phyloP scores from a whole-genome alignment of 305 asterid genomes.

The Fraxinus sp. region DNA sequence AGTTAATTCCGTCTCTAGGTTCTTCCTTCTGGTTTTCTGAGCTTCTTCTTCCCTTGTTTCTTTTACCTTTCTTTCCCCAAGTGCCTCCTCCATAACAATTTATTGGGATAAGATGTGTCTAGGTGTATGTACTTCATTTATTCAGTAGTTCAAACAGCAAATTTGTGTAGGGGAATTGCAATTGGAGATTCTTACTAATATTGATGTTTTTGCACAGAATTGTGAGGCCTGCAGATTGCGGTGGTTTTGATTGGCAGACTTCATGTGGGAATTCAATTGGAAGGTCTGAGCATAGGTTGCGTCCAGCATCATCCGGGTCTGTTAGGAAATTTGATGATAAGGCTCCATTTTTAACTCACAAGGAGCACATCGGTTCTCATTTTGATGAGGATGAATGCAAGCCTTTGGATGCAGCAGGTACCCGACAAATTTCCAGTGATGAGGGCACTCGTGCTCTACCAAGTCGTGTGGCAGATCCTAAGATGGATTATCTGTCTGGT shows the following conservation, averaged over 20 bases:
- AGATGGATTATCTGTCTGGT: conserved; percentile 40
- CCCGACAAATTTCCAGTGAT: conserved; percentile 69
- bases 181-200: background rate
- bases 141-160: background rate
- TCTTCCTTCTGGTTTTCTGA: too few species aligned
- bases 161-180: background rate
- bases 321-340: conserved; percentile 65
- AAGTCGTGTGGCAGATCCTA: conserved; percentile 40
- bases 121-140: background rate
- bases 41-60: too few species aligned
- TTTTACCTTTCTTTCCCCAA: too few species aligned
- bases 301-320: conserved; percentile 84
- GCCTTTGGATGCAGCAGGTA: conserved; percentile 83
- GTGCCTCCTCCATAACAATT: too few species aligned
- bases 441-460: conserved; percentile 52
- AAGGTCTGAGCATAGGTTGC: conserved; percentile 53
- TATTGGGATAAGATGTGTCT: background rate
- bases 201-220: conserved; percentile 28
- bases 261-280: conserved; percentile 36
- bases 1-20: too few species aligned
- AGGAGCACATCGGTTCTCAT: conserved; percentile 60
- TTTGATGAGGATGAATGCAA: conserved; percentile 95
- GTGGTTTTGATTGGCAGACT: conserved; percentile 35
- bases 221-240: conserved; percentile 36
- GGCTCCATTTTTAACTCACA: conserved; percentile 53